phyloP scores from a whole-genome alignment of 78 protist species.

The Bigelowiella natans region DNA sequence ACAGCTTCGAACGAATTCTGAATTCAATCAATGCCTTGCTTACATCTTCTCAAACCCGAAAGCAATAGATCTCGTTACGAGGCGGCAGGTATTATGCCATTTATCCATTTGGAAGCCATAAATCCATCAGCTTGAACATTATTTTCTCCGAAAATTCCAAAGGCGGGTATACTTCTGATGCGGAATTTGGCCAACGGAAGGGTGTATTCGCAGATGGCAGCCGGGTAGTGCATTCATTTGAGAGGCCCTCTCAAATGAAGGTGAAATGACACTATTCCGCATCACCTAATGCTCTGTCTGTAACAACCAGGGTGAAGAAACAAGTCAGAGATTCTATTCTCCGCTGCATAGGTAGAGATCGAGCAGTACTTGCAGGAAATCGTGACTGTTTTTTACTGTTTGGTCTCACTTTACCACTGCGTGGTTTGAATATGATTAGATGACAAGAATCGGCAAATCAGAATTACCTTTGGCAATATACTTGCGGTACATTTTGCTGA shows the following conservation, averaged over 20 bases:
- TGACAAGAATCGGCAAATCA: not conserved
- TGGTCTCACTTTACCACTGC: no score
- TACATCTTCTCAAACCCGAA: not conserved
- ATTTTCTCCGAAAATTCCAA: no score
- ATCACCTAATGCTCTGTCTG: no score
- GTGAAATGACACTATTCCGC: no score
- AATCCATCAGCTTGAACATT: no score
- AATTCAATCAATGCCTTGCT: not conserved
- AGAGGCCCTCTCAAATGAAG: no score
- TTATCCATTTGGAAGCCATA: no score
- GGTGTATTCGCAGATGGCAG: not conserved
- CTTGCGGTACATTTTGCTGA: not conserved
- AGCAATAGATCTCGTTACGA: not conserved
- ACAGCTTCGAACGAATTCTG: not conserved
- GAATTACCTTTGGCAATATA: not conserved
- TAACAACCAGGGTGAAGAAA: not conserved
- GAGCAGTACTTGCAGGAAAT: no score
- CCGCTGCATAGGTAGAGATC: not conserved
- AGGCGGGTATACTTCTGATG: not conserved
- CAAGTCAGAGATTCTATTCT: not conserved
- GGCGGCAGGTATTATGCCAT: not conserved
- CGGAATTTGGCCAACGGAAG: not conserved
- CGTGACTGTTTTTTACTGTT: no score
- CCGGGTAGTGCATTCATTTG: no score
- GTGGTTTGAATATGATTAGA: no score